These are phyloP conservation scores for Zoysia japonica DNA, from an alignment of 176 grass and related monocot genomes.

Conservation along the genomic window DNA sequence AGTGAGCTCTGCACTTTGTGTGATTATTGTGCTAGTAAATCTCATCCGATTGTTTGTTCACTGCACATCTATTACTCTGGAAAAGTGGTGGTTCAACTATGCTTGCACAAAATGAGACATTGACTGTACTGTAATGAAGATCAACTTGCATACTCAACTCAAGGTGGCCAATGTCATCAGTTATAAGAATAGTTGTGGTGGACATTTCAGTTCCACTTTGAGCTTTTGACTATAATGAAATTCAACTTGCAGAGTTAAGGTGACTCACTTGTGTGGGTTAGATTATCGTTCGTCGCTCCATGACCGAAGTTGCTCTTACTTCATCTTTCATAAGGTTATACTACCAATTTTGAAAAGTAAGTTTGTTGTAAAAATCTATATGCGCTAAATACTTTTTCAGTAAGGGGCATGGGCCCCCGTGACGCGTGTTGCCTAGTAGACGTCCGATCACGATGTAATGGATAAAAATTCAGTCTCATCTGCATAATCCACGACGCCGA, in stretches of 20 bases:
- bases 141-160: not conserved
- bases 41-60: slow-evolving; percentile 29
- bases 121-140: not conserved
- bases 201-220: not conserved
- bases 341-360: not conserved
- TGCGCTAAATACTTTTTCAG: not conserved
- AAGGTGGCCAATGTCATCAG: not conserved
- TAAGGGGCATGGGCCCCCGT: too few species aligned
- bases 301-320: not conserved
- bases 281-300: not conserved
- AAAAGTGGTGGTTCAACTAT: slow-evolving; percentile 13
- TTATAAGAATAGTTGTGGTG: not conserved
- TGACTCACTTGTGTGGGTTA: not conserved
- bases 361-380: not conserved
- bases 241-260: slow-evolving; percentile 16
- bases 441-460: too few species aligned
- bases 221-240: not conserved
- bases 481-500: too few species aligned
- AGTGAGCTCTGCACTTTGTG: slow-evolving; percentile 41
- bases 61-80: not conserved
- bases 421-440: too few species aligned
- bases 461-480: too few species aligned
- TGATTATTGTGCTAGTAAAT: slow-evolving; percentile 18
- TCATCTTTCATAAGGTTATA: not conserved
- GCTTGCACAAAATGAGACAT: not conserved